These are phyloP conservation scores for Pythium brachiatum DNA, from an alignment of 352 stramenopile species.

Conservation along the genomic window DNA sequence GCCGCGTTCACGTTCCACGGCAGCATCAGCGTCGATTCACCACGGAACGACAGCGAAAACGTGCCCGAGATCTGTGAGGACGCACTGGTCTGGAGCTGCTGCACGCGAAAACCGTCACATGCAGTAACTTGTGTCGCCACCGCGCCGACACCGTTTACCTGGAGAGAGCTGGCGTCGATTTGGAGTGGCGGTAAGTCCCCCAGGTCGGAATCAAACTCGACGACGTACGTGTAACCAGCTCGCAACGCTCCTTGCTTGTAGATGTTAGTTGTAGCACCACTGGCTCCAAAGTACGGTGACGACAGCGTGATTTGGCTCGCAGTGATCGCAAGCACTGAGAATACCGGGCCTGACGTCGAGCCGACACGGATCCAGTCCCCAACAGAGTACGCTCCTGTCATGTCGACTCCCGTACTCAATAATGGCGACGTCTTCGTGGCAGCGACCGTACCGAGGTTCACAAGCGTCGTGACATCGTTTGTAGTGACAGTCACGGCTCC, in stretches of 20 bases:
- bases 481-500: slow-evolving; percentile 88
- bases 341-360: slow-evolving; percentile 77
- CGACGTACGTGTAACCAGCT: slow-evolving; percentile 63
- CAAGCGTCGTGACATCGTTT: slow-evolving; percentile 75
- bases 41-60: slow-evolving; percentile 83
- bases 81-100: slow-evolving; percentile 60
- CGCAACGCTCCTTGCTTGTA: slow-evolving; percentile 75
- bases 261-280: slow-evolving; percentile 48
- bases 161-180: slow-evolving; percentile 57
- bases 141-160: slow-evolving; percentile 26
- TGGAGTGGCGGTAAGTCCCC: slow-evolving; percentile 57
- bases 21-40: slow-evolving; percentile 69
- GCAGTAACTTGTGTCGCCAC: slow-evolving; percentile 60
- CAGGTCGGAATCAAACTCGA: slow-evolving; percentile 73
- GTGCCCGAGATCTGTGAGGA: slow-evolving; percentile 62
- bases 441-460: slow-evolving; percentile 48
- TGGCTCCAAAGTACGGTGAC: slow-evolving; percentile 73
- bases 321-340: slow-evolving; percentile 72
- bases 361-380: slow-evolving; percentile 94
- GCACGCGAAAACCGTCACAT: slow-evolving; percentile 83
- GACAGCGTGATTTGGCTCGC: slow-evolving; percentile 81
- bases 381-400: slow-evolving; percentile 61
- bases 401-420: slow-evolving; percentile 51
- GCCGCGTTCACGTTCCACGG: slow-evolving; percentile 52
- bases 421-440: slow-evolving; percentile 82